phyloP scores from a whole-genome alignment of 2,329 filamentous ascomycete genomes.

The Botryotinia convoluta region DNA sequence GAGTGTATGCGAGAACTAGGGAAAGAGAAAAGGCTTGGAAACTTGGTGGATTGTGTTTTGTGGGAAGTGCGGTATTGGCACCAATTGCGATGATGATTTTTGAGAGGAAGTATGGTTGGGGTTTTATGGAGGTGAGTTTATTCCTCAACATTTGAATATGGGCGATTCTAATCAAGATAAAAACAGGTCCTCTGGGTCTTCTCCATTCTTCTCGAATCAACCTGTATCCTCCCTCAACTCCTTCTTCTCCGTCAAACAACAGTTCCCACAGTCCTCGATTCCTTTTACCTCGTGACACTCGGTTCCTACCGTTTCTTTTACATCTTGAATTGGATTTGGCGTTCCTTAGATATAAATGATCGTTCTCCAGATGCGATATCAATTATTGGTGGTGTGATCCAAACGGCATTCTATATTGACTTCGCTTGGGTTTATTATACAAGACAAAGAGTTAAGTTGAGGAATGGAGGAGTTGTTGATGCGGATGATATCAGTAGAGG shows the following conservation, averaged over 20 bases:
- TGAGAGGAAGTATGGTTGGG: conserved; percentile 46
- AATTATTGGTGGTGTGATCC: conserved; percentile 81
- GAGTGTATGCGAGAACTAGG: conserved; percentile 79
- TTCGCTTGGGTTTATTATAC: conserved; percentile 98
- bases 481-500: conserved; percentile 82
- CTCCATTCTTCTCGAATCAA: conserved; percentile 86
- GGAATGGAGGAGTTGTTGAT: conserved; percentile 83
- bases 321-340: conserved; percentile 85
- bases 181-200: conserved; percentile 77
- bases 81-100: conserved; percentile 74
- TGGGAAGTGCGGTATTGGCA: conserved; percentile 62
- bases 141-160: background rate
- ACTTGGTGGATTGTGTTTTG: conserved; percentile 68
- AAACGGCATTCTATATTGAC: conserved; percentile 87
- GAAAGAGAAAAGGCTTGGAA: conserved; percentile 95
- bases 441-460: conserved; percentile 88
- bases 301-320: conserved; percentile 88
- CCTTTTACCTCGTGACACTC: conserved; percentile 87
- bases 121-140: conserved; percentile 49
- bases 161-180: conserved; percentile 9
- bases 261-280: conserved; percentile 92
- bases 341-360: conserved; percentile 58
- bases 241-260: conserved; percentile 91
- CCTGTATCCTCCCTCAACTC: conserved; percentile 87
- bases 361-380: conserved; percentile 68